Evolutionary conservation across 2,329 filamentous ascomycete species (phyloP), one percentile per base, ranked within the genome.

Genomic region (Neonectria neomacrospora): DNA sequence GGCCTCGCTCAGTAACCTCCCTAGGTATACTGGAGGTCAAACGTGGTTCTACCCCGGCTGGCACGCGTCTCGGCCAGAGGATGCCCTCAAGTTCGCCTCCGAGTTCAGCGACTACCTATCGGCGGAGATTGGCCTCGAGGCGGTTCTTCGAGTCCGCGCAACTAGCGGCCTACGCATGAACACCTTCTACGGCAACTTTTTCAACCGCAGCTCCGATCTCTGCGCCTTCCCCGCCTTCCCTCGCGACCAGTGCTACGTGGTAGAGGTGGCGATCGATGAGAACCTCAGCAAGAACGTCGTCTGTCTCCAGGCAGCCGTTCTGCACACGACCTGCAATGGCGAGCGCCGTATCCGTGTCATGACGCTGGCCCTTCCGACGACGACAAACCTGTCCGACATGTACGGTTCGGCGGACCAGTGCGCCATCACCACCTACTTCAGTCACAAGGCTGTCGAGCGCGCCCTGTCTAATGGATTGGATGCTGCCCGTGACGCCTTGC

Each of bases 111-210:
- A 98, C 76, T 97, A 96, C 75, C 83, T 99, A n/a, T 97, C 94
- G 10, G 90, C 94, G 1, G 96, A 99, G 79, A 97, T 99, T 75
- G 96, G 95, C 1, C 82, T 99, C 37, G 96, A 99, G 80, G 96
- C 96, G 45, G 96, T 99, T 39, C 90, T 99, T 59, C 91, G 96
- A 76, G 96, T 99, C 41, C 91, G 96, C 69, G 96, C 96, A 18
- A 97, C 94, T 2, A 98, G 94, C 23, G 96, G 96, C 55, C 82
- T 99, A 63, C 90, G 96, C 57, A 98, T 98, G 92, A 97, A 90
- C 81, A 94, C 95, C 2, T 99, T 99, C 81, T 99, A 98, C 79
- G 96, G 96, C 71, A 99, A 99, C 82, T 99, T 99, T 81, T 99
- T 99, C 86, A 99, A 98, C 83, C 88, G 96, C 71, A 97, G 93